Evolutionary conservation across 1,284 basidiomycete species (phyloP).

Genomic region (Heterobasidion parviporum): DNA sequence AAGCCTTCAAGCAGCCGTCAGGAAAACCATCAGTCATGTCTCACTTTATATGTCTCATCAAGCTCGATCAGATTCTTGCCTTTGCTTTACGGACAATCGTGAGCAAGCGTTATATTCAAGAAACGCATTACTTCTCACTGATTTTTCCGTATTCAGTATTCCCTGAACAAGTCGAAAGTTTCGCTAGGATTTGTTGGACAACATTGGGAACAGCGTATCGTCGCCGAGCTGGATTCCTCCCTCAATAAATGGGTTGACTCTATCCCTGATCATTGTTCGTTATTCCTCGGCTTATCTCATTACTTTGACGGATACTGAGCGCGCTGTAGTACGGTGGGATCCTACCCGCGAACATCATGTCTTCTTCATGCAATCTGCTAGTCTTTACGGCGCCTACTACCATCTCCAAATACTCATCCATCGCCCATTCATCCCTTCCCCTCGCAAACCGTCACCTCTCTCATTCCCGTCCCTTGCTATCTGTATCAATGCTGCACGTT

Average conservation of each 20-base stretch:
- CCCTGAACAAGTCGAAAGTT: conserved; percentile 45
- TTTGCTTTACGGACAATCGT: conserved; percentile 50
- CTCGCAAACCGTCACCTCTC: conserved; percentile 45
- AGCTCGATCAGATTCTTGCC: conserved; percentile 50
- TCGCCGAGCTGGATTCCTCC: conserved; percentile 50
- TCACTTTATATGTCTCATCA: conserved; percentile 44
- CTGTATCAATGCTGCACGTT: conserved; percentile 76
- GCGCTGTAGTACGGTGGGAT: conserved; percentile 68
- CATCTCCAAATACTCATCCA: conserved; percentile 73
- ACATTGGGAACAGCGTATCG: conserved; percentile 44
- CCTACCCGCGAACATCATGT: conserved; percentile 44
- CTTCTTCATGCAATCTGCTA: conserved; percentile 66
- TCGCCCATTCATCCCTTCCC: conserved; percentile 73
- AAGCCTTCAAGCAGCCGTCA: conserved; percentile 37
- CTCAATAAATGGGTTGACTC: conserved; percentile 58
- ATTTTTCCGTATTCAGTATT: conserved; percentile 30
- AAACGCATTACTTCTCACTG: neutral
- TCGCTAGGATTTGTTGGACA: conserved; percentile 38
- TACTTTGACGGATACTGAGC: neutral
- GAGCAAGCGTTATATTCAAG: conserved; percentile 9
- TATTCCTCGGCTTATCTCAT: neutral
- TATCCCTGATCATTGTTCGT: conserved; percentile 40
- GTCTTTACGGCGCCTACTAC: conserved; percentile 64
- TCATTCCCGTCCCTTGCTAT: conserved; percentile 73
- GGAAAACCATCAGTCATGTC: conserved; percentile 35